Base-by-base conservation (phyloP, 257 asterid species). In the Nicotiana sylvestris region DNA sequence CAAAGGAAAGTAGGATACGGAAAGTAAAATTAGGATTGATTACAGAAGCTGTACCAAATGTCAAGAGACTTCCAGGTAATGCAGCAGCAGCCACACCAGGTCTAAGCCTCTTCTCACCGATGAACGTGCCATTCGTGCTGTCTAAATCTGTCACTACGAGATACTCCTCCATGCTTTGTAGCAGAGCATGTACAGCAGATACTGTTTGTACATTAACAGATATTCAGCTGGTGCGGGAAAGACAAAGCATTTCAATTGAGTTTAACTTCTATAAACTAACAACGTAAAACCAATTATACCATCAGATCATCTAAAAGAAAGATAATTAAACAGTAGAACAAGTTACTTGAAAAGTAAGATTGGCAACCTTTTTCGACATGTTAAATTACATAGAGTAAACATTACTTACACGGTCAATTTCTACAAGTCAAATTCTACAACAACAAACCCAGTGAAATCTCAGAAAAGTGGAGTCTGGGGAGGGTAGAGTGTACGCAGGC, bases 111-210 rank as follows among this genome's bases (percentile, higher is more conserved):
- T 78, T 92, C 78, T 91, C 97, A 25, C 84, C 96, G 1, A 95
- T 87, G 88, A 90, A 95, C 17, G 99, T 95, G 30, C 99, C 97
- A 32, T 95, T 95, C 49, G 99, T 95, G 97, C 98, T 92, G 87
- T 95, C 95, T 84, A 95, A 88, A 88, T 95, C 99, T 32, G 94
- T 92, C 25, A 95, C 84, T 86, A 93, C 81, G 4, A 95, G 97
- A 81, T 82, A 92, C 76, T 87, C 88, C 51, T 90, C 94, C 3
- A 92, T 84, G 87, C 87, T 93, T 91, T 88, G 90, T 77, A 95
- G 90, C 84, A 90, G 94, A 15, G 98, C 99, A 81, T 95, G 99
- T 60, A 89, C 33, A 70, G 82, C 93, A 35, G 99, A 95, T 30
- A 95, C 99, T 95, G 89, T 61, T 87, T 81, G 18, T 3, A 66